These are phyloP conservation scores for Massariosphaeria phaeospora DNA, from an alignment of 495 filamentous ascomycete species.

Conservation along the genomic window DNA sequence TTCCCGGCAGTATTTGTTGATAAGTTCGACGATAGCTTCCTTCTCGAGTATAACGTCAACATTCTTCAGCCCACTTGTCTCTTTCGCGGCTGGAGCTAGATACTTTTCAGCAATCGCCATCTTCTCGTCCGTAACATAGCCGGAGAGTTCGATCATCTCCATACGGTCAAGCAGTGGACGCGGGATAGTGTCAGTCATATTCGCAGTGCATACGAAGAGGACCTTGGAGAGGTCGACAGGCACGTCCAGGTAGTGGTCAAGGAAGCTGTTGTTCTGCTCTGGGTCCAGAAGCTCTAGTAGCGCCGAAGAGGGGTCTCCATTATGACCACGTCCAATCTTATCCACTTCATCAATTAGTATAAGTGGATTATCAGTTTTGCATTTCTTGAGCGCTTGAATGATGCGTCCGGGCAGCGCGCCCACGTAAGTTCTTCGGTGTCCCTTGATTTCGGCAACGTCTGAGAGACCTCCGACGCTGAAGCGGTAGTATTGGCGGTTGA, in stretches of 20 bases:
- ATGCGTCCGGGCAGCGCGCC: constrained; percentile 93
- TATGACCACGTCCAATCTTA: constrained; percentile 93
- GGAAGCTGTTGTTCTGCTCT: constrained; percentile 94
- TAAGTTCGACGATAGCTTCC: constrained; percentile 88
- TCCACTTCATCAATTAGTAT: constrained; percentile 97
- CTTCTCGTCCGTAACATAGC: constrained; percentile 97
- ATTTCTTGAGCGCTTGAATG: constrained; percentile 98
- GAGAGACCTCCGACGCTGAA: constrained; percentile 96
- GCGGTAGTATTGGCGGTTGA: constrained; percentile 94
- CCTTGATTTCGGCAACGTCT: constrained; percentile 99
- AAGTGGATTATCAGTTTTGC: constrained; percentile 95
- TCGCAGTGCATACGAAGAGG: constrained; percentile 97
- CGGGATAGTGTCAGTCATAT: constrained; percentile 98
- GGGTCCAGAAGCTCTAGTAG: constrained; percentile 93
- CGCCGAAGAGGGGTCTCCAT: constrained; percentile 93
- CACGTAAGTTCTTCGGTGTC: constrained; percentile 93
- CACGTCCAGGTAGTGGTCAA: constrained; percentile 99
- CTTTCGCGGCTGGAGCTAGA: constrained; percentile 84
- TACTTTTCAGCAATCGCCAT: constrained; percentile 97
- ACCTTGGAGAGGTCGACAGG: constrained; percentile 97
- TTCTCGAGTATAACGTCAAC: constrained; percentile 80
- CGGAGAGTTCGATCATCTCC: constrained; percentile 95
- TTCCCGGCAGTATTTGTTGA: constrained; percentile 97
- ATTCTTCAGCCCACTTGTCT: constrained; percentile 82
- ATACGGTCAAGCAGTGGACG: constrained; percentile 92